Conservation (phyloP, 169 alveolate species). For the Eimeria brunetti region DNA sequence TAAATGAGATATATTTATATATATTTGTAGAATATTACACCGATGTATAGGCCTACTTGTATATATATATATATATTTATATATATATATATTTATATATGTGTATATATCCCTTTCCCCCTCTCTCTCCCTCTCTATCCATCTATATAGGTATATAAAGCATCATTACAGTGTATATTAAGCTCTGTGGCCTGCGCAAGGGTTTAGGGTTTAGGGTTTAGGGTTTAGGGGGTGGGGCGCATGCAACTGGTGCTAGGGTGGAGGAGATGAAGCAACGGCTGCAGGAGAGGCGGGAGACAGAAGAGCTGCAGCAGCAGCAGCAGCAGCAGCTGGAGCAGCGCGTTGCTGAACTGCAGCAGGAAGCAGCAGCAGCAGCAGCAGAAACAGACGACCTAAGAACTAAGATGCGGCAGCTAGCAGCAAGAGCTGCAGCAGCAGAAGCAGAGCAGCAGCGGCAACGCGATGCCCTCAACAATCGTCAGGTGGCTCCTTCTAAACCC, state of each 20-base stretch:
- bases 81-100: too few relatives aligned
- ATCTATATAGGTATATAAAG: too few relatives aligned
- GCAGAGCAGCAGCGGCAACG: conserved; percentile 43
- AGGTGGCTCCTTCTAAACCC: neutral
- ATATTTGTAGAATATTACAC: too few relatives aligned
- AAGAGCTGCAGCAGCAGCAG: conserved; percentile 52
- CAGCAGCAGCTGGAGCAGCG: conserved; percentile 39
- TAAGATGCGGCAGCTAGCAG: conserved; percentile 27
- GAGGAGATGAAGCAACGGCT: conserved; percentile 44
- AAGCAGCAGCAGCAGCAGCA: conserved; percentile 43
- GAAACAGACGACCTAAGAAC: conserved; percentile 13
- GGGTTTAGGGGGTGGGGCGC: neutral
- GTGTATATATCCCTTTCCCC: too few relatives aligned
- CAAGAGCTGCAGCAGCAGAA: conserved; percentile 54
- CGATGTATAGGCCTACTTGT: too few relatives aligned
- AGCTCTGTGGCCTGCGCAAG: neutral
- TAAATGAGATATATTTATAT: neutral
- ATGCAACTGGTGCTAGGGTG: neutral
- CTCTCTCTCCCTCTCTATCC: too few relatives aligned
- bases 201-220: neutral
- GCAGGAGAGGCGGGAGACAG: conserved; percentile 60
- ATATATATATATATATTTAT: too few relatives aligned
- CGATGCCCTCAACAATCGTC: conserved; percentile 3
- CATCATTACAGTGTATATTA: too few relatives aligned
- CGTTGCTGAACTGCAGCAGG: conserved; percentile 27